These are phyloP conservation scores for Tetracentron sinense DNA, from an alignment of 164 flowering plant genomes.

Conservation along the genomic window DNA sequence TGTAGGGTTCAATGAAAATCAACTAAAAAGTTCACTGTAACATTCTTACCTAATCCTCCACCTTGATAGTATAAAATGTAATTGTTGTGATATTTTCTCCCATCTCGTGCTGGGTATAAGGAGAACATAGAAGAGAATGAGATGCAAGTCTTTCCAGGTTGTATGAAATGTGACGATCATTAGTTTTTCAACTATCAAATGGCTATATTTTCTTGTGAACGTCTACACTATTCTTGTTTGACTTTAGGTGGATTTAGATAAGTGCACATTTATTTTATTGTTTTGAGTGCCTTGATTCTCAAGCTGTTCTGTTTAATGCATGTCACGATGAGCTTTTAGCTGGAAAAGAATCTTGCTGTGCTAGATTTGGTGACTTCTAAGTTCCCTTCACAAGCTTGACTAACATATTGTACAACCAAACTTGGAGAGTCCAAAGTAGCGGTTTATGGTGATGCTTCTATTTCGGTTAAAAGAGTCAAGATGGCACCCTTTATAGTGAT, in stretches of 20 bases:
- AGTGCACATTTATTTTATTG: background rate
- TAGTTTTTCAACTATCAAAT: background rate
- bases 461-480: background rate
- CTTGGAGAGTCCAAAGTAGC: background rate
- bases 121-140: background rate
- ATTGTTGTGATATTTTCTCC: background rate
- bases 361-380: background rate
- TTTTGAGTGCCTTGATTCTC: too few relatives aligned
- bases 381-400: background rate
- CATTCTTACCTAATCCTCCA: too few relatives aligned
- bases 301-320: too few relatives aligned
- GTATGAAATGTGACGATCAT: background rate
- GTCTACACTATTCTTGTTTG: too few relatives aligned
- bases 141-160: background rate
- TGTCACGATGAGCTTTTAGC: too few relatives aligned
- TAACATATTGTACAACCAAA: too few relatives aligned
- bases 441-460: background rate
- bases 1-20: too few relatives aligned
- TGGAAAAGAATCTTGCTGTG: background rate
- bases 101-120: background rate
- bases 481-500: conserved; percentile 1
- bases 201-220: too few relatives aligned
- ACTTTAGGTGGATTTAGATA: background rate
- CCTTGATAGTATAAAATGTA: too few relatives aligned
- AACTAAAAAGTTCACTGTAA: too few relatives aligned